Evolutionary conservation across 768 basidiomycete species (phyloP).

Genomic region (Sarcodon sp.): DNA sequence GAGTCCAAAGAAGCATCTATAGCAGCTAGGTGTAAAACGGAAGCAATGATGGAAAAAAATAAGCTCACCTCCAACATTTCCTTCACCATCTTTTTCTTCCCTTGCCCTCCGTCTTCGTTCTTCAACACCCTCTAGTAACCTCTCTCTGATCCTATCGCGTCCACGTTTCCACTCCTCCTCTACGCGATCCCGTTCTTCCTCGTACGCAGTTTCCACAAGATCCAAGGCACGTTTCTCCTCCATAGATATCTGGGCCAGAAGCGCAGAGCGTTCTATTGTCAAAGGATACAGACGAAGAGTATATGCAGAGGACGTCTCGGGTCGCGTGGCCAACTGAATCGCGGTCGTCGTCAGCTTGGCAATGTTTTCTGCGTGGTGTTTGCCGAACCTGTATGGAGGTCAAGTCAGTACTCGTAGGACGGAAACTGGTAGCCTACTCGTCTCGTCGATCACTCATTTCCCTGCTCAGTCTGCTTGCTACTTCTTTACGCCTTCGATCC

Average conservation of each 20-base stretch:
- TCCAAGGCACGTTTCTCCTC: conserved; percentile 63
- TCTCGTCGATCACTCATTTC: conserved; percentile 66
- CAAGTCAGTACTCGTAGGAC: conserved; percentile 1
- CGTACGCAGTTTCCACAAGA: conserved; percentile 54
- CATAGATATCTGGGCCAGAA: conserved; percentile 48
- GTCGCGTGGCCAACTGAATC: conserved; percentile 52
- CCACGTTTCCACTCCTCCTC: conserved; percentile 78
- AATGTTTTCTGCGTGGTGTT: conserved; percentile 48
- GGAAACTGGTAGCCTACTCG: conserved; percentile 35
- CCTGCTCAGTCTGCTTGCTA: conserved; percentile 57
- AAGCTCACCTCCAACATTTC: conserved; percentile 50
- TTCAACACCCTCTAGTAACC: conserved; percentile 75
- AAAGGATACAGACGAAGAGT: conserved; percentile 61
- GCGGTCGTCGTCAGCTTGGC: conserved; percentile 44
- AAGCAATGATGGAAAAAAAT: neutral
- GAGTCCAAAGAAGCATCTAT: conserved; percentile 64
- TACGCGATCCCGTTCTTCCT: conserved; percentile 67
- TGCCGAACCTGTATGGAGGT: conserved; percentile 29
- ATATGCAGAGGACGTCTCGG: conserved; percentile 53
- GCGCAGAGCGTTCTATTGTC: conserved; percentile 65
- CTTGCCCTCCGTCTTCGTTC: conserved; percentile 66
- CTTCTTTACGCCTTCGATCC: conserved; percentile 57
- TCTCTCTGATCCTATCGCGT: conserved; percentile 60
- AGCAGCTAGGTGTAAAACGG: neutral
- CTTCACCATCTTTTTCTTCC: conserved; percentile 85